These are phyloP conservation scores for Leptographium radiaticola DNA, from an alignment of 2,329 filamentous ascomycete genomes.

Conservation along the genomic window DNA sequence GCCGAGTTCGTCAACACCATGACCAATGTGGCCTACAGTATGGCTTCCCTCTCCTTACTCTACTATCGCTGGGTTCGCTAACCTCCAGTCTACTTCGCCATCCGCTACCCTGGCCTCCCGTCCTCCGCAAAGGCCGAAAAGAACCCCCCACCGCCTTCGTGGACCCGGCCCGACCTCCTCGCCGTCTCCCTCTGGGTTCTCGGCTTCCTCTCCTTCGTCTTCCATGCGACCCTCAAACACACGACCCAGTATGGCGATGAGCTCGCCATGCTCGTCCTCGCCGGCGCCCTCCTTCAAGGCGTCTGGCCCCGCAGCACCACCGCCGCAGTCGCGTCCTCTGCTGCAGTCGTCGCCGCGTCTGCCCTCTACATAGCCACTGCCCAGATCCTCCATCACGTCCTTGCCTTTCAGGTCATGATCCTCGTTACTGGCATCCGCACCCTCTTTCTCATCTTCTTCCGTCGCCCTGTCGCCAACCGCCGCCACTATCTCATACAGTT, in stretches of 20 bases:
- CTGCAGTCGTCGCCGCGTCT: conserved; percentile 26
- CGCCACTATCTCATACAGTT: neutral
- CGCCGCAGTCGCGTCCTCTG: conserved; percentile 21
- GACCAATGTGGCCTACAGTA: conserved; percentile 36
- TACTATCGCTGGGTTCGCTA: neutral
- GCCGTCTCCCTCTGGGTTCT: conserved; percentile 26
- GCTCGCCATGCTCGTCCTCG: conserved; percentile 43
- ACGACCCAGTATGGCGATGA: conserved; percentile 37
- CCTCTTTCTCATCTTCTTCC: conserved; percentile 21
- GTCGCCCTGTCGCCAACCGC: conserved; percentile 6
- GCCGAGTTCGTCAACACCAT: conserved; percentile 41
- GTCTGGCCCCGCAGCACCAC: conserved; percentile 31
- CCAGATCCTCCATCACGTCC: conserved; percentile 29
- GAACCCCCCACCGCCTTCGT: neutral
- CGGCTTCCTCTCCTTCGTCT: conserved; percentile 28
- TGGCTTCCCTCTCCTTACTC: conserved; percentile 1
- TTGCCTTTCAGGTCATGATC: conserved; percentile 23
- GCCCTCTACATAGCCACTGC: conserved; percentile 28
- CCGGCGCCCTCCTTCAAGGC: conserved; percentile 37
- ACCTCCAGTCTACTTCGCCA: conserved; percentile 26
- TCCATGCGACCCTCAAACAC: conserved; percentile 31
- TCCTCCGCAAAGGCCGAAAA: conserved; percentile 5
- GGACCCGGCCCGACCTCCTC: conserved; percentile 24
- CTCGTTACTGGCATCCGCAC: conserved; percentile 20
- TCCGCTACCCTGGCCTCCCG: conserved; percentile 23